Evolutionary conservation across 352 stramenopile species (phyloP).

Genomic region (Nothophytophthora sp.): DNA sequence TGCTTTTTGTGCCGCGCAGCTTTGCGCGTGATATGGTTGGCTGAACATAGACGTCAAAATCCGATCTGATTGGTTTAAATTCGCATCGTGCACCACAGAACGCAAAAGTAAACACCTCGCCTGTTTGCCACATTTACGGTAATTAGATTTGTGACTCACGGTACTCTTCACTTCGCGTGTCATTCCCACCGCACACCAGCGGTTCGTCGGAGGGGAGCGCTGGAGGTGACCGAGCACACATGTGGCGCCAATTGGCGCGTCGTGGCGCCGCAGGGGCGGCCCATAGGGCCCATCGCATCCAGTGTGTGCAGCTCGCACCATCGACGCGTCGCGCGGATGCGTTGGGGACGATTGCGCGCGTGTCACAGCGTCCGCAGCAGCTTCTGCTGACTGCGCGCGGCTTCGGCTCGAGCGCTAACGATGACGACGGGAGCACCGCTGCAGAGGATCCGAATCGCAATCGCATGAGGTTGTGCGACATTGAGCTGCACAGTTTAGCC

Average conservation of each 20-base stretch:
- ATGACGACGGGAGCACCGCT: neutral
- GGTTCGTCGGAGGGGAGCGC: too few relatives aligned
- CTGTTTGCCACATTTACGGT: too few relatives aligned
- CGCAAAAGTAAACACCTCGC: too few relatives aligned
- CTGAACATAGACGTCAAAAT: too few relatives aligned
- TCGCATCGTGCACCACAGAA: neutral
- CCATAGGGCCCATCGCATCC: too few relatives aligned
- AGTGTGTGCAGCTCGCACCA: too few relatives aligned
- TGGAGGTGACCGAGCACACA: neutral
- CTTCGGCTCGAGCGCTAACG: constrained; percentile 6
- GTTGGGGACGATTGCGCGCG: neutral
- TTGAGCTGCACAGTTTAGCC: constrained; percentile 36
- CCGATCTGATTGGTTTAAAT: too few relatives aligned
- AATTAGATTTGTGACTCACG: too few relatives aligned
- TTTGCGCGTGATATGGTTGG: too few relatives aligned
- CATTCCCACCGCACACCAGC: too few relatives aligned
- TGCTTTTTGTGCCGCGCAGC: too few relatives aligned
- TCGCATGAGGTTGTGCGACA: constrained; percentile 20
- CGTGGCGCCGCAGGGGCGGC: constrained; percentile 5
- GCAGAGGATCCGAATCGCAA: neutral
- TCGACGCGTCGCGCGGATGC: neutral
- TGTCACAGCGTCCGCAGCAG: neutral
- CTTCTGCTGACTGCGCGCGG: neutral
- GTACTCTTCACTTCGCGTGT: too few relatives aligned
- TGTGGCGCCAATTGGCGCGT: constrained; percentile 17